These are phyloP conservation scores for Fusarium solani-melongenae DNA, from an alignment of 2,329 filamentous ascomycete genomes.

Conservation along the genomic window DNA sequence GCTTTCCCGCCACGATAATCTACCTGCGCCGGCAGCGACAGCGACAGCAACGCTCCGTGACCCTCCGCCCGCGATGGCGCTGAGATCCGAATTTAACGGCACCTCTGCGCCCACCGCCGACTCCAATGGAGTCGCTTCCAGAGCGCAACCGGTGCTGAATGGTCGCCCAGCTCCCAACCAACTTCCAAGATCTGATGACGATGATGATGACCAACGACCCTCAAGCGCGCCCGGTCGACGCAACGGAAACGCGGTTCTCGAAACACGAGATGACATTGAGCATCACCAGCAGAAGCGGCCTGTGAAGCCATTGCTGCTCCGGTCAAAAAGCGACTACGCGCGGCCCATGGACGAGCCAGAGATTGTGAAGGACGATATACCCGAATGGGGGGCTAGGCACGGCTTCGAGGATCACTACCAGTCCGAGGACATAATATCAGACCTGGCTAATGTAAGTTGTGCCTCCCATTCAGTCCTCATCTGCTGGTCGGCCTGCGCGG, in stretches of 20 bases:
- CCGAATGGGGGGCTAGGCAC: conserved; percentile 75
- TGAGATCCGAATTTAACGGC: conserved; percentile 48
- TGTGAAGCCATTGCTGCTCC: conserved; percentile 62
- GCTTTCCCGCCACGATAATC: conserved; percentile 32
- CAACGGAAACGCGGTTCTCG: conserved; percentile 44
- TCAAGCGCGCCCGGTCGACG: conserved; percentile 60
- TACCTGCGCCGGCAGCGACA: conserved; percentile 25
- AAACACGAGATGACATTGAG: conserved; percentile 47
- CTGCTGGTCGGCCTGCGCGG: conserved; percentile 7
- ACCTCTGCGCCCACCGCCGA: conserved; percentile 43
- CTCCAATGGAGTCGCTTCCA: conserved; percentile 36
- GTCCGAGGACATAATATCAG: conserved; percentile 87
- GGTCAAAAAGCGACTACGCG: conserved; percentile 68
- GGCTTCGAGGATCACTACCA: conserved; percentile 94
- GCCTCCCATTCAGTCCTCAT: conserved; percentile 26
- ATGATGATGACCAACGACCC: conserved; percentile 53
- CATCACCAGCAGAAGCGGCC: conserved; percentile 52
- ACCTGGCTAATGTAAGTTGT: conserved; percentile 79
- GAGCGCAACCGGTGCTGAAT: conserved; percentile 43
- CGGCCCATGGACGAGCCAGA: conserved; percentile 56
- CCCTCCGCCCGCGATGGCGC: conserved; percentile 46
- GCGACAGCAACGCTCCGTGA: conserved; percentile 33
- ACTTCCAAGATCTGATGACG: conserved; percentile 39
- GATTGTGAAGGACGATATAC: conserved; percentile 57
- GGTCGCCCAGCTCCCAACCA: conserved; percentile 45